Conservation (phyloP, 768 basidiomycete genomes). For the Rubroboletus satanas region DNA sequence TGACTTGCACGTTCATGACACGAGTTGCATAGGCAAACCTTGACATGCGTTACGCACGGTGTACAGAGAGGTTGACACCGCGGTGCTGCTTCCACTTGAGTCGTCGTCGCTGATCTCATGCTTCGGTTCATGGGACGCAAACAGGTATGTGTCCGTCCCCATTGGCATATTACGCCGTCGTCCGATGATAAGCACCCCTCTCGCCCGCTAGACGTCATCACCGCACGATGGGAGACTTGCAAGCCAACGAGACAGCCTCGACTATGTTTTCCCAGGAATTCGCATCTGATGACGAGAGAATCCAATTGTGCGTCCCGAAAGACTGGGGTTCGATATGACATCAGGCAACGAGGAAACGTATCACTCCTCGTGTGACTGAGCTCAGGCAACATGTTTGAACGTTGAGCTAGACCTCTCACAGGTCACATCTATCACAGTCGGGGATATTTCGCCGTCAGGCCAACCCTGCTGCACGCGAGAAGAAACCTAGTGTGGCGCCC, state of each 20-base stretch:
- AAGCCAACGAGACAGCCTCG: too few relatives aligned
- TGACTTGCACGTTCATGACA: neutral
- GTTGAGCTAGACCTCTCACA: neutral
- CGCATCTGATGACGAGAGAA: neutral
- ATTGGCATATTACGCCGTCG: too few relatives aligned
- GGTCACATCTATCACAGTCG: neutral
- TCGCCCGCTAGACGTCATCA: too few relatives aligned
- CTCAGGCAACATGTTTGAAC: too few relatives aligned
- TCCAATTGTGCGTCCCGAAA: neutral
- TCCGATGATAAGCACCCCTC: too few relatives aligned
- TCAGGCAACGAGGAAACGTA: too few relatives aligned
- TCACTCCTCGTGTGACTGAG: too few relatives aligned
- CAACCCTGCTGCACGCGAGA: neutral
- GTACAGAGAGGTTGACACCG: neutral
- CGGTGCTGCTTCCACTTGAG: neutral
- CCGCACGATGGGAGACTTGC: too few relatives aligned
- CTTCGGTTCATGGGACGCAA: neutral
- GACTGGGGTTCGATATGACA: neutral
- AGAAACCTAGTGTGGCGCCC: neutral
- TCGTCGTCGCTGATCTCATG: neutral
- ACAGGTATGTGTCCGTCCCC: too few relatives aligned
- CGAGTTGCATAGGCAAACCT: neutral
- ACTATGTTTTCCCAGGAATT: neutral
- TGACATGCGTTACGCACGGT: neutral
- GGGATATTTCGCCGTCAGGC: neutral